Evolutionary conservation across 495 filamentous ascomycete genomes (phyloP).

Genomic region (Polyplosphaeria fusca): DNA sequence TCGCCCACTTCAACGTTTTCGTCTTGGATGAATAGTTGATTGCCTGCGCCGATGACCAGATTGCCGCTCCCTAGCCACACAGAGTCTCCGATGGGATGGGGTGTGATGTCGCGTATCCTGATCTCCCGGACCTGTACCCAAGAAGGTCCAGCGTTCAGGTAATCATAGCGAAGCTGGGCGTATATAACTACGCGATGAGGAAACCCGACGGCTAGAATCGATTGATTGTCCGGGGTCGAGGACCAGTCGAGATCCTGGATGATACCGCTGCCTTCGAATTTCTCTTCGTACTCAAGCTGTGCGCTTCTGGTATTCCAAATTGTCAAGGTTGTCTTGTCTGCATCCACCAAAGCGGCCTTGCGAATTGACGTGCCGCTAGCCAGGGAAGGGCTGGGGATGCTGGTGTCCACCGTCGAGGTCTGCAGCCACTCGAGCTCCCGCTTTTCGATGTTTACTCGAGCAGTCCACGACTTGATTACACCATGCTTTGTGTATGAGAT

Average conservation of each 20-base stretch:
- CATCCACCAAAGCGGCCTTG: conserved; percentile 80
- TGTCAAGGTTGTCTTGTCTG: conserved; percentile 68
- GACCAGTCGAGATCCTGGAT: conserved; percentile 94
- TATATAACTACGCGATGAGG: conserved; percentile 77
- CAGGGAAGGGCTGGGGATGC: conserved; percentile 67
- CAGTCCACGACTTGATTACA: conserved; percentile 80
- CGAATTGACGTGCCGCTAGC: conserved; percentile 83
- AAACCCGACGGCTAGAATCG: conserved; percentile 88
- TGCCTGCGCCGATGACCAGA: conserved; percentile 83
- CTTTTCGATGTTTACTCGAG: conserved; percentile 60
- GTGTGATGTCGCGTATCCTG: conserved; percentile 74
- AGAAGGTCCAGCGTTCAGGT: conserved; percentile 81
- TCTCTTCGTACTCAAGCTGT: conserved; percentile 75
- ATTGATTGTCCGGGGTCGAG: conserved; percentile 85
- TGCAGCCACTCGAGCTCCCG: conserved; percentile 73
- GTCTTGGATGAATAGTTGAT: conserved; percentile 87
- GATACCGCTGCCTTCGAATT: conserved; percentile 66
- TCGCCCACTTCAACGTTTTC: conserved; percentile 64
- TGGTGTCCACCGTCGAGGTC: conserved; percentile 79
- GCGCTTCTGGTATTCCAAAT: conserved; percentile 88
- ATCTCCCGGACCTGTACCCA: conserved; percentile 86
- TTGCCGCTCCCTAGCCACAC: conserved; percentile 83
- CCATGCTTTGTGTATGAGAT: conserved; percentile 80
- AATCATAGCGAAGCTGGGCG: conserved; percentile 92
- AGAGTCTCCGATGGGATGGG: conserved; percentile 89